Conservation (phyloP, 2,329 filamentous ascomycete genomes). For the Colletotrichum costaricense region DNA sequence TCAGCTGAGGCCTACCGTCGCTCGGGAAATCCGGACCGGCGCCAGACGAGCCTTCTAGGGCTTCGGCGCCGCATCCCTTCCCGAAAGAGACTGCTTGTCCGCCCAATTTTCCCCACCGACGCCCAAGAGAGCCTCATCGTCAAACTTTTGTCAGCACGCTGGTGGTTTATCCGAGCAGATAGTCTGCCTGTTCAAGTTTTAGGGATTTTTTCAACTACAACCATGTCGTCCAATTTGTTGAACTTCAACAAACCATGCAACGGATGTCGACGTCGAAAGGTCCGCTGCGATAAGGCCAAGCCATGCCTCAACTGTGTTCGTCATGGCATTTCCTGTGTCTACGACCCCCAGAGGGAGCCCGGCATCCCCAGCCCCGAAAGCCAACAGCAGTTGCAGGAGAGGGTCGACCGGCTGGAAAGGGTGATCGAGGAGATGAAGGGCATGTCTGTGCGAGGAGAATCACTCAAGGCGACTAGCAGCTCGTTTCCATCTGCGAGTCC, state of each 20-base stretch:
- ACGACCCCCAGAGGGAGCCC: slow-evolving; percentile 21
- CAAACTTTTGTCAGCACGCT: background rate
- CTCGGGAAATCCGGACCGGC: background rate
- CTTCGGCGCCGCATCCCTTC: slow-evolving; percentile 13
- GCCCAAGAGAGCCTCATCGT: background rate
- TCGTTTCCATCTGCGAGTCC: slow-evolving; percentile 9
- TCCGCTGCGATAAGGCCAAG: slow-evolving; percentile 33
- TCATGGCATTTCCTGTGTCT: slow-evolving; percentile 29
- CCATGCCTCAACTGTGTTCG: slow-evolving; percentile 29
- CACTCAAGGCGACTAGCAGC: background rate
- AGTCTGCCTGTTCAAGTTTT: background rate
- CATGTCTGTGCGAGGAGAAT: slow-evolving; percentile 10
- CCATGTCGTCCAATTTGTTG: slow-evolving; percentile 18
- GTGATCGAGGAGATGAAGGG: slow-evolving; percentile 26
- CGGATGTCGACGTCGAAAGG: slow-evolving; percentile 28
- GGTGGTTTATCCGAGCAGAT: slow-evolving; percentile 8
- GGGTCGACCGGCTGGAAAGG: slow-evolving; percentile 28
- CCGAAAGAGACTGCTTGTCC: background rate
- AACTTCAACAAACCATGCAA: slow-evolving; percentile 32
- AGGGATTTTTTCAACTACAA: background rate
- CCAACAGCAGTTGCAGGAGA: slow-evolving; percentile 29
- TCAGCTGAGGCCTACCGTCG: background rate
- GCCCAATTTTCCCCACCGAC: background rate
- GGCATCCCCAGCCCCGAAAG: slow-evolving; percentile 10
- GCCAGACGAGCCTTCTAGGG: slow-evolving; percentile 10